Evolutionary conservation across 805 yeast species (phyloP).

Genomic region (Yarrowia hollandica): DNA sequence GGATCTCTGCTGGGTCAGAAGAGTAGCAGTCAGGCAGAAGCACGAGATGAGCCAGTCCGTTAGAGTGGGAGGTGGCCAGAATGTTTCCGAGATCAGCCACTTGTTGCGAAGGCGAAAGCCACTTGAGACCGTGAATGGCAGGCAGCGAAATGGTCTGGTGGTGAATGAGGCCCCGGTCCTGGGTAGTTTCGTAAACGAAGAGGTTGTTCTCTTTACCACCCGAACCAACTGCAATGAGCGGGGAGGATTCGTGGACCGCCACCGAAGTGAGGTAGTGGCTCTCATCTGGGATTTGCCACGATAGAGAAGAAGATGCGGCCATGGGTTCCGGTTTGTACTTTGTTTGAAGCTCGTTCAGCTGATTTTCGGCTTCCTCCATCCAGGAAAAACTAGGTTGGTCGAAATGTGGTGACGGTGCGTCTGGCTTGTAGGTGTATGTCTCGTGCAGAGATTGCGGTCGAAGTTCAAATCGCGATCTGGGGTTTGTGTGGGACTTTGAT

Average conservation of each 20-base stretch:
- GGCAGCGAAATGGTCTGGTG: slow-evolving; percentile 60
- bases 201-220: slow-evolving; percentile 51
- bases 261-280: slow-evolving; percentile 41
- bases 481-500: slow-evolving; percentile 10
- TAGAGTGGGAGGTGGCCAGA: slow-evolving; percentile 65
- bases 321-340: slow-evolving; percentile 15
- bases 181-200: slow-evolving; percentile 54
- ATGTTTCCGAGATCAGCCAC: slow-evolving; percentile 50
- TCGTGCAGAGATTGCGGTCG: not conserved
- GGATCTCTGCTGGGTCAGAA: slow-evolving; percentile 64
- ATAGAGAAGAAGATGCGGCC: slow-evolving; percentile 33
- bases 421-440: not conserved
- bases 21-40: slow-evolving; percentile 59
- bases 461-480: not conserved
- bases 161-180: slow-evolving; percentile 48
- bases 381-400: slow-evolving; percentile 21
- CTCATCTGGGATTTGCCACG: slow-evolving; percentile 46
- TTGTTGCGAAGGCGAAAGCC: slow-evolving; percentile 43
- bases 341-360: not conserved
- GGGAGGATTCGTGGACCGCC: slow-evolving; percentile 43
- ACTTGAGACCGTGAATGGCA: slow-evolving; percentile 49
- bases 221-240: slow-evolving; percentile 56
- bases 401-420: slow-evolving; percentile 2
- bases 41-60: slow-evolving; percentile 72
- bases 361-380: slow-evolving; percentile 23